These are phyloP conservation scores for Pseudomonodictys pantanalensis DNA, from an alignment of 495 filamentous ascomycete genomes.

Conservation along the genomic window DNA sequence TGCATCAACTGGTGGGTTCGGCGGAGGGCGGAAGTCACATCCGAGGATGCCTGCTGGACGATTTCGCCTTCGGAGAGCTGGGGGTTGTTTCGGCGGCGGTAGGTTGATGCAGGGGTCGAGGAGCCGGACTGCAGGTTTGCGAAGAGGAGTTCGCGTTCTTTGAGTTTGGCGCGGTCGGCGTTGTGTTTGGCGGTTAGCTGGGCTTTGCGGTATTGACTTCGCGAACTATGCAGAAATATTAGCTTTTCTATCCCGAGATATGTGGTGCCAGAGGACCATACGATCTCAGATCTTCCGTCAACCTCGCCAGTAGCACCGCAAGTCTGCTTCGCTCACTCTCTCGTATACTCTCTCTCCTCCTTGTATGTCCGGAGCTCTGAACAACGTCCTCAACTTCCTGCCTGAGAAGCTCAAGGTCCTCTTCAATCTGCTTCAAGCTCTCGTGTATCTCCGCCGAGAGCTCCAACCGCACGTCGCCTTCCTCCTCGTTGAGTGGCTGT, in stretches of 20 bases:
- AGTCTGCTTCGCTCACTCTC: conserved; percentile 59
- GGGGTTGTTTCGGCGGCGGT: conserved; percentile 24
- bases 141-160: conserved; percentile 75
- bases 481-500: conserved; percentile 51
- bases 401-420: conserved; percentile 76
- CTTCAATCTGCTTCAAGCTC: conserved; percentile 76
- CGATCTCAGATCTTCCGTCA: conserved; percentile 67
- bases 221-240: conserved; percentile 50
- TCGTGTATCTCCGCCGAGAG: conserved; percentile 79
- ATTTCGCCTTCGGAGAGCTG: conserved; percentile 63
- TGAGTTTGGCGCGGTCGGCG: conserved; percentile 66
- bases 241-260: conserved; percentile 15
- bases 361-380: conserved; percentile 39
- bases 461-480: conserved; percentile 69
- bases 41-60: conserved; percentile 66
- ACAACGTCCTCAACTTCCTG: conserved; percentile 69
- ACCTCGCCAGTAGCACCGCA: conserved; percentile 58
- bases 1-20: conserved; percentile 83
- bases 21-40: conserved; percentile 80
- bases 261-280: conserved; percentile 40
- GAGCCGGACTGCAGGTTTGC: conserved; percentile 51
- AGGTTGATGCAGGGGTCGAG: conserved; percentile 29
- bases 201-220: conserved; percentile 75
- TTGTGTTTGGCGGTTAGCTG: conserved; percentile 78
- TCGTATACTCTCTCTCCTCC: conserved; percentile 50